Evolutionary conservation across 768 basidiomycete species (phyloP).

Genomic region (Suillus tomentosus): DNA sequence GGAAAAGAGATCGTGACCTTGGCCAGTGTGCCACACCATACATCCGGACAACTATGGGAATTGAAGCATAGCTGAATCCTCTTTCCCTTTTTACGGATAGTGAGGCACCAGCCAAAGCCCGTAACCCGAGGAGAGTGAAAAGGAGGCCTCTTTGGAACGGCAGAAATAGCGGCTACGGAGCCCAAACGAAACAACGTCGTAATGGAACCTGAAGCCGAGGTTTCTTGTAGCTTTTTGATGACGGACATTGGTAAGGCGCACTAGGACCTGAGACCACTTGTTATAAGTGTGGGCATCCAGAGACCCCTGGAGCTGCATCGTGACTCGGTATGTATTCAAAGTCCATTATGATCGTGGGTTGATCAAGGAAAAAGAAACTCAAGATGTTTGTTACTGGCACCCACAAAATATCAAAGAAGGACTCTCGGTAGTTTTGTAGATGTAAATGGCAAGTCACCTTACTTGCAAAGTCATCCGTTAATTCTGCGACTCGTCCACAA

Average conservation of each 20-base stretch:
- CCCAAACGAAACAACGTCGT: conserved; percentile 4
- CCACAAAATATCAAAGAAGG: too few relatives aligned
- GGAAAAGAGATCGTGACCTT: conserved; percentile 1
- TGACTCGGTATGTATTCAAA: not conserved
- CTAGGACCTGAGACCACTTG: not conserved
- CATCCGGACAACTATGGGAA: not conserved
- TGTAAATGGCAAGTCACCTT: too few relatives aligned
- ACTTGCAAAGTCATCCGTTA: too few relatives aligned
- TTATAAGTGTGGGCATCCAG: not conserved
- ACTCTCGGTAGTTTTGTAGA: not conserved
- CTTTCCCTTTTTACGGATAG: not conserved
- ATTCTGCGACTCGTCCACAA: too few relatives aligned
- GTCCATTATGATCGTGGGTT: conserved; percentile 4
- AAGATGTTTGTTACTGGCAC: not conserved
- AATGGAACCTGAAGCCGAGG: conserved; percentile 4
- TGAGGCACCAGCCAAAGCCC: not conserved
- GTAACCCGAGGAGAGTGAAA: not conserved
- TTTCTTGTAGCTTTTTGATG: conserved; percentile 4
- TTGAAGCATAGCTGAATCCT: not conserved
- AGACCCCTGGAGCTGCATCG: not conserved
- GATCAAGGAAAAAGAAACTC: not conserved
- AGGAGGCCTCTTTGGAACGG: not conserved
- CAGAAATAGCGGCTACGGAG: not conserved
- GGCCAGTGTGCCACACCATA: not conserved
- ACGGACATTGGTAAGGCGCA: not conserved